Base-by-base conservation (phyloP, 805 yeast species). In the Candida lessepsii region DNA sequence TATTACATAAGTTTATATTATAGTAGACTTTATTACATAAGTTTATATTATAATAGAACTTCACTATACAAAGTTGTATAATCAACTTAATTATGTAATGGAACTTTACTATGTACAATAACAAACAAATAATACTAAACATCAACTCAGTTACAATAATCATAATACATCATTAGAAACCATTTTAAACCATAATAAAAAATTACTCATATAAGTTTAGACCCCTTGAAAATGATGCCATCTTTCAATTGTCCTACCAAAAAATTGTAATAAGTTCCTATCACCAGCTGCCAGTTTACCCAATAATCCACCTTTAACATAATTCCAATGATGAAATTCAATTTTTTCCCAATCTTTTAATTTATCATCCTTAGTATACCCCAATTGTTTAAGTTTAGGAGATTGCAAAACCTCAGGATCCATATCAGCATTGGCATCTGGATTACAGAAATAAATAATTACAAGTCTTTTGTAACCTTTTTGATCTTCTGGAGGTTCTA, bases 401-500 rank as follows among this genome's bases (percentile, higher is more conserved):
- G 75, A 69, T 9, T 58, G 40, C 9, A 71, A 37, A 4, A 53
- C 43, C n/a, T 64, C 71, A 7, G 76, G 75, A 46, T 73, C 76
- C 30, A 73, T 52, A 15, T 51, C 49, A 0, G 74, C 58, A 4
- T 50, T 51, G 20, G 54, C 42, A 13, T 60, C 48, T 7, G 75
- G 73, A 46, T 69, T 63, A 38, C 66, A 58, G 53, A 73, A 73
- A 42, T 71, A 70, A 15, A 73, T 71, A 2, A 71, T 42, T 3
- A 68, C 67, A 42, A 67, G 58, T 37, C 78, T 56, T 20, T 60
- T 52, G 45, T 54, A 60, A 1, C 50, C 42, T 16, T 45, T 46
- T 47, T 73, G 78, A 35, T 70, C 72, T 2, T 39, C 44, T 3
- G 76, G 76, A 4, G 78, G 76, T 21, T 67, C 63, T n/a, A 68